These are phyloP conservation scores for Lentithecium fluviatile DNA, from an alignment of 495 filamentous ascomycete genomes.

Conservation along the genomic window DNA sequence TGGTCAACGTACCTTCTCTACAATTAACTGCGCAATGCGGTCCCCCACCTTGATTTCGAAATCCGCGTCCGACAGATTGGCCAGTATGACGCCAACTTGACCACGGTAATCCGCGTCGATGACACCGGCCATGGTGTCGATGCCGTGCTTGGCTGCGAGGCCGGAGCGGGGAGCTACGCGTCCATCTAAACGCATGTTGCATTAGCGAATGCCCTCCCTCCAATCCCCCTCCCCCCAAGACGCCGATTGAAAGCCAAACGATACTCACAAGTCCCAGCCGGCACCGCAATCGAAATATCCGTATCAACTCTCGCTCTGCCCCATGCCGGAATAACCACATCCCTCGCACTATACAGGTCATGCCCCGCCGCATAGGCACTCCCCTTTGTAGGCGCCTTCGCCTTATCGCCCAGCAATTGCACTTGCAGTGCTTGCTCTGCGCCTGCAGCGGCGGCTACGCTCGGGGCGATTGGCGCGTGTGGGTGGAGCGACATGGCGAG, in stretches of 20 bases:
- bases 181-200: slow-evolving; percentile 62
- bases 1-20: slow-evolving; percentile 57
- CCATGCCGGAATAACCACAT: slow-evolving; percentile 71
- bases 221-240: neutral
- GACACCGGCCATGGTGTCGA: slow-evolving; percentile 91
- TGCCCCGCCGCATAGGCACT: slow-evolving; percentile 90
- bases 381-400: slow-evolving; percentile 77
- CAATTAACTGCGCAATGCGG: slow-evolving; percentile 85
- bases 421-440: slow-evolving; percentile 65
- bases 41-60: slow-evolving; percentile 83
- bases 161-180: slow-evolving; percentile 89
- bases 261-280: slow-evolving; percentile 76
- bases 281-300: slow-evolving; percentile 83
- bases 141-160: slow-evolving; percentile 88
- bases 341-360: slow-evolving; percentile 76
- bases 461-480: neutral
- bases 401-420: slow-evolving; percentile 77
- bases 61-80: slow-evolving; percentile 83
- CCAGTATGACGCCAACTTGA: slow-evolving; percentile 87
- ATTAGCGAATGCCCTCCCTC: neutral
- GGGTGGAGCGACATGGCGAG: slow-evolving; percentile 29
- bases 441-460: slow-evolving; percentile 26
- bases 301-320: slow-evolving; percentile 88
- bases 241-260: too few relatives aligned
- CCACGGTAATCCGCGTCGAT: slow-evolving; percentile 98